A percentile compares a stretch with the other conserved stretches of the same genome.
phyloP scores from a whole-genome alignment of 2,329 filamentous ascomycete species.

The Pleurostoma richardsiae region DNA sequence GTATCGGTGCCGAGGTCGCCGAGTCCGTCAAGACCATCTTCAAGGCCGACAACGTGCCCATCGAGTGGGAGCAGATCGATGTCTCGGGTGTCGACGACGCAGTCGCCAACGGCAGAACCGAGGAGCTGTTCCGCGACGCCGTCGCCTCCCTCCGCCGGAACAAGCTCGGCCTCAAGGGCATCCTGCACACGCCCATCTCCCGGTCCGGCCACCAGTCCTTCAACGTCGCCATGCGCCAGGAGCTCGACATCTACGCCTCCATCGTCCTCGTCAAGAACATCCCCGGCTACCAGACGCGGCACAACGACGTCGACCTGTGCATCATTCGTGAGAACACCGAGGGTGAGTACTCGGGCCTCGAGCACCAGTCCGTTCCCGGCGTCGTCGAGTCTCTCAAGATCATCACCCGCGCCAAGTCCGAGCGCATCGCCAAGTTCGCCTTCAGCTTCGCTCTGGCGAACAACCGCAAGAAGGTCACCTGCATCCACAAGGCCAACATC shows the following conservation, averaged over 20 bases:
- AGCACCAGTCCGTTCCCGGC: conserved; percentile 94
- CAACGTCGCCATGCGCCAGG: conserved; percentile 98
- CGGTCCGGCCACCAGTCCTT: conserved; percentile 97
- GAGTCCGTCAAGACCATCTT: conserved; percentile 97
- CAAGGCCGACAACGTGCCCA: conserved; percentile 95
- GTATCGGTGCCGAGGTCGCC: conserved; percentile 95
- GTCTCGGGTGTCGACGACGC: conserved; percentile 85
- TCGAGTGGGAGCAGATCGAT: conserved; percentile 97
- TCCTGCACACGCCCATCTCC: conserved; percentile 95
- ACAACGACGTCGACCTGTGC: conserved; percentile 95
- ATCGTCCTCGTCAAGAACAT: conserved; percentile 99
- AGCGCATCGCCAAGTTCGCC: conserved; percentile 98
- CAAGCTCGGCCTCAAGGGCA: conserved; percentile 98
- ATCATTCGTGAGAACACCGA: conserved; percentile 99
- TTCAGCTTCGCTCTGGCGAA: conserved; percentile 98
- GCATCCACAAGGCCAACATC: conserved; percentile 99
- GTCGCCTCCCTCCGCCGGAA: conserved; percentile 95
- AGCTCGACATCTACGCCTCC: conserved; percentile 98
- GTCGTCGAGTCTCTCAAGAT: conserved; percentile 99
- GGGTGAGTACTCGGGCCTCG: conserved; percentile 97
- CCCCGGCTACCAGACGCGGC: conserved; percentile 93
- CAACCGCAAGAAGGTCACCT: conserved; percentile 98
- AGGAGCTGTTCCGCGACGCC: conserved; percentile 92
- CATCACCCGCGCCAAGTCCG: conserved; percentile 97
- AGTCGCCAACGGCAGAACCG: conserved; percentile 68